Evolutionary conservation across 108 stramenopile species (phyloP).

Genomic region (Stephanodiscus triporus): DNA sequence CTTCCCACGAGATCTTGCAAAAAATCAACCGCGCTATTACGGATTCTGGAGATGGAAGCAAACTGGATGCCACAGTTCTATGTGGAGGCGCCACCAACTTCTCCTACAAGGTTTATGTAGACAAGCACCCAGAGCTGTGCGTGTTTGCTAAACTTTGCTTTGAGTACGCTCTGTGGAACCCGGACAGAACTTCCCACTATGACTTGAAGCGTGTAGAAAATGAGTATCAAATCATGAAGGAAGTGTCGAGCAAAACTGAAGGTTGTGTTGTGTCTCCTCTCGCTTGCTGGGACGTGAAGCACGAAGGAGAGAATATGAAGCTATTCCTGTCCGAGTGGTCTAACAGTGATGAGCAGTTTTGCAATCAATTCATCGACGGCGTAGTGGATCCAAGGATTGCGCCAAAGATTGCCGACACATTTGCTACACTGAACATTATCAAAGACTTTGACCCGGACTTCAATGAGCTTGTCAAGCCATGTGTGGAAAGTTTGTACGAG

Average conservation of each 20-base stretch:
- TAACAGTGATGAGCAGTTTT: conserved; percentile 49
- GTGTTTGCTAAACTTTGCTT: conserved; percentile 48
- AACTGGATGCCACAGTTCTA: conserved; percentile 23
- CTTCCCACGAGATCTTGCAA: conserved; percentile 22
- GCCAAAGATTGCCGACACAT: conserved; percentile 45
- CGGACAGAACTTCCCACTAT: conserved; percentile 25
- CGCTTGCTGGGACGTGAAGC: conserved; percentile 28
- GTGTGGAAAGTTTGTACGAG: conserved; percentile 6
- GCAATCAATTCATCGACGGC: conserved; percentile 58
- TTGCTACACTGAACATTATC: conserved; percentile 50
- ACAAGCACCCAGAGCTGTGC: conserved; percentile 28
- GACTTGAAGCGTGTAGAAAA: conserved; percentile 37
- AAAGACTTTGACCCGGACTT: conserved; percentile 46
- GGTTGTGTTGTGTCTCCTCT: conserved; percentile 37
- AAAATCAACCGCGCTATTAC: conserved; percentile 10
- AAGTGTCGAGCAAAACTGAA: conserved; percentile 16
- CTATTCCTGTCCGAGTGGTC: conserved; percentile 57
- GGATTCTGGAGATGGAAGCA: conserved; percentile 14
- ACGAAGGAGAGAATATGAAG: conserved; percentile 54
- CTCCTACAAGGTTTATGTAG: conserved; percentile 30
- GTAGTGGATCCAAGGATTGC: conserved; percentile 51
- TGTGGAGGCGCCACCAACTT: conserved; percentile 44
- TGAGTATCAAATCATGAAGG: conserved; percentile 41
- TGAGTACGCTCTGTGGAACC: conserved; percentile 46
- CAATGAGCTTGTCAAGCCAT: conserved; percentile 40